These are phyloP conservation scores for Platanus orientalis DNA, from an alignment of 164 flowering plant species.

Conservation along the genomic window DNA sequence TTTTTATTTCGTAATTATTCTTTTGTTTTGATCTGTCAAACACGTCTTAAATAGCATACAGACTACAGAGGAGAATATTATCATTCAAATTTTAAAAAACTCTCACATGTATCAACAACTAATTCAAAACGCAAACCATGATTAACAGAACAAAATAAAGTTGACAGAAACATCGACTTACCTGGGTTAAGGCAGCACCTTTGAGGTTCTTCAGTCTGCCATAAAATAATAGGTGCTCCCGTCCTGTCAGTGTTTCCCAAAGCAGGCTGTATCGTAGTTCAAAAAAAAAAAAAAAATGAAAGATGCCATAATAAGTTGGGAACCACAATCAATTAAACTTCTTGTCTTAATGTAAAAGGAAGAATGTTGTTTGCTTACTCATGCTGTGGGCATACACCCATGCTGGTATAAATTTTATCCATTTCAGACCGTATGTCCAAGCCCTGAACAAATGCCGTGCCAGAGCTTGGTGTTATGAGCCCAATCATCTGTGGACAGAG, in stretches of 20 bases:
- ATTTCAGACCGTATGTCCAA: constrained; percentile 55
- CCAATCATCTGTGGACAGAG: constrained; percentile 65
- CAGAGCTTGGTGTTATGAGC: constrained; percentile 62
- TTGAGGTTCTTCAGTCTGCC: constrained; percentile 65
- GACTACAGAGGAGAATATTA: no score
- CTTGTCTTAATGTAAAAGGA: neutral
- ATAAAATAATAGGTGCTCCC: constrained; percentile 85
- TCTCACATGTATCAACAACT: neutral
- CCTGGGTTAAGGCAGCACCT: constrained; percentile 49
- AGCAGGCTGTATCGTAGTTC: constrained; percentile 42
- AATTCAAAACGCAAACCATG: neutral
- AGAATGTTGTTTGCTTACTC: constrained; percentile 42
- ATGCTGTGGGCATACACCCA: constrained; percentile 92
- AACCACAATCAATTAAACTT: neutral
- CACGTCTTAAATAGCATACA: neutral
- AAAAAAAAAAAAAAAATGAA: neutral
- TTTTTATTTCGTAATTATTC: no score
- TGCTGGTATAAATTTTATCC: constrained; percentile 66
- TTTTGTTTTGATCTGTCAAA: neutral
- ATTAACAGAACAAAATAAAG: neutral
- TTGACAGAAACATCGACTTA: constrained; percentile 20
- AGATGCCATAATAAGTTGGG: neutral
- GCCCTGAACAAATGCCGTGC: constrained; percentile 57
- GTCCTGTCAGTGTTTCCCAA: constrained; percentile 77
- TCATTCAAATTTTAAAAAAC: neutral